These are phyloP conservation scores for Penicillium fuscoglaucum DNA, from an alignment of 2,329 filamentous ascomycete species.

Conservation along the genomic window DNA sequence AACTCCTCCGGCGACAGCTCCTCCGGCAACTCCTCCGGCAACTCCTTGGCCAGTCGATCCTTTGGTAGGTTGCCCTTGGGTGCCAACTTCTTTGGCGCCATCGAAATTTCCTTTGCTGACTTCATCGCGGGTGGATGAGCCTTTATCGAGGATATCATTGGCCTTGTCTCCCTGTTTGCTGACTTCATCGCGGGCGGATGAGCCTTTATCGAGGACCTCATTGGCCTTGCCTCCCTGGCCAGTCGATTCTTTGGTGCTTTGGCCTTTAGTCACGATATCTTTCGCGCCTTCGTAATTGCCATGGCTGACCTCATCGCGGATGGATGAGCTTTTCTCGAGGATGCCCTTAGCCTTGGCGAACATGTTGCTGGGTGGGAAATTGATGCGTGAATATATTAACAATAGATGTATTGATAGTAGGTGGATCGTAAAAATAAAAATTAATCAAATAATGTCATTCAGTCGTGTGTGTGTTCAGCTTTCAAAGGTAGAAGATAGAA, in stretches of 20 bases:
- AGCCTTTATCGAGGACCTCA: conserved; percentile 8
- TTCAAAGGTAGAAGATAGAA: conserved; percentile 3
- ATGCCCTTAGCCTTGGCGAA: conserved; percentile 13
- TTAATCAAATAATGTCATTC: conserved; percentile 17
- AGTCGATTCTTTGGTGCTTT: conserved; percentile 7
- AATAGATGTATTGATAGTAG: conserved; percentile 2
- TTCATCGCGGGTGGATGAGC: background rate
- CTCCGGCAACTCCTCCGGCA: background rate
- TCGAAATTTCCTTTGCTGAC: conserved; percentile 11
- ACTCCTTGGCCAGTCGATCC: conserved; percentile 6
- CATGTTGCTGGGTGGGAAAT: conserved; percentile 14
- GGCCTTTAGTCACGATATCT: conserved; percentile 13
- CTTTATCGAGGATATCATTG: conserved; percentile 9
- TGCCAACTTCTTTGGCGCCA: conserved; percentile 9
- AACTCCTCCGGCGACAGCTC: conserved; percentile 1
- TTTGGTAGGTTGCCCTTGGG: conserved; percentile 13
- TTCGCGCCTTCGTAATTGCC: conserved; percentile 15
- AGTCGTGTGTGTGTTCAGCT: conserved; percentile 21
- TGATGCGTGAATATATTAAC: conserved; percentile 1
- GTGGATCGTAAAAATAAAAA: conserved; percentile 8
- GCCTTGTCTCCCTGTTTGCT: conserved; percentile 2
- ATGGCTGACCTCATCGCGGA: conserved; percentile 13
- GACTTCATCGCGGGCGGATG: background rate
- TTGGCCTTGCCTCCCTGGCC: conserved; percentile 4
- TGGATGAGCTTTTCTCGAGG: conserved; percentile 9